These are phyloP conservation scores for Solanum medicagineum DNA, from an alignment of 257 asterid genomes.

Conservation along the genomic window DNA sequence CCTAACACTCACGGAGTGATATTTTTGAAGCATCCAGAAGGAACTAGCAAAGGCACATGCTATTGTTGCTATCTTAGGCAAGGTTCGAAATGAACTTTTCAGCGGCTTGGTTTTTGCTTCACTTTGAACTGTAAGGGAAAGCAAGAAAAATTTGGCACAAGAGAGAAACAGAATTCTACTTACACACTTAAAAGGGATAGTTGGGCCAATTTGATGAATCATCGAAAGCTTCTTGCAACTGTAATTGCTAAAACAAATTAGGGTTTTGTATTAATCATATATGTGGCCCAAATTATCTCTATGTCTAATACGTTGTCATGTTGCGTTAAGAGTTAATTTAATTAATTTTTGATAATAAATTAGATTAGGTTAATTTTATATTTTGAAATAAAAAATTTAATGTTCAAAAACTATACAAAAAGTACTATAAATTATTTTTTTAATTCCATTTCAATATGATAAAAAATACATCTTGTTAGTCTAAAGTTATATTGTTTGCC, in stretches of 20 bases:
- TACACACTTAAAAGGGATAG: background rate
- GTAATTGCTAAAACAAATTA: background rate
- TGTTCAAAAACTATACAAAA: no score
- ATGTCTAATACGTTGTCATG: background rate
- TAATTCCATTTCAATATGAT: no score
- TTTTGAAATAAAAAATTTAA: no score
- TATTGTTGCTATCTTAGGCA: conserved; percentile 11
- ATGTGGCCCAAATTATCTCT: background rate
- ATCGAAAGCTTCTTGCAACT: conserved; percentile 4
- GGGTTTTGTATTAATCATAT: background rate
- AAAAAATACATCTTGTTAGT: no score
- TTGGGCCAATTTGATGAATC: conserved; percentile 6
- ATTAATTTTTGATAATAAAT: no score
- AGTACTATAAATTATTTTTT: no score
- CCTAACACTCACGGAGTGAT: no score
- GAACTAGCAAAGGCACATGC: conserved; percentile 3
- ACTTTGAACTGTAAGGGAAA: conserved; percentile 10
- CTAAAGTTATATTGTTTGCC: no score
- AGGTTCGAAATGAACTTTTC: conserved; percentile 23
- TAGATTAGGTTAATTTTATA: no score
- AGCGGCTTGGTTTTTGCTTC: conserved; percentile 23
- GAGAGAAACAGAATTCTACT: background rate
- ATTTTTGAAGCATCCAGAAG: background rate
- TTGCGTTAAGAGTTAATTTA: no score
- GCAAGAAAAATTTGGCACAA: conserved; percentile 36